Evolutionary conservation across 495 filamentous ascomycete genomes (phyloP).

Genomic region (Cairneyella variabilis): DNA sequence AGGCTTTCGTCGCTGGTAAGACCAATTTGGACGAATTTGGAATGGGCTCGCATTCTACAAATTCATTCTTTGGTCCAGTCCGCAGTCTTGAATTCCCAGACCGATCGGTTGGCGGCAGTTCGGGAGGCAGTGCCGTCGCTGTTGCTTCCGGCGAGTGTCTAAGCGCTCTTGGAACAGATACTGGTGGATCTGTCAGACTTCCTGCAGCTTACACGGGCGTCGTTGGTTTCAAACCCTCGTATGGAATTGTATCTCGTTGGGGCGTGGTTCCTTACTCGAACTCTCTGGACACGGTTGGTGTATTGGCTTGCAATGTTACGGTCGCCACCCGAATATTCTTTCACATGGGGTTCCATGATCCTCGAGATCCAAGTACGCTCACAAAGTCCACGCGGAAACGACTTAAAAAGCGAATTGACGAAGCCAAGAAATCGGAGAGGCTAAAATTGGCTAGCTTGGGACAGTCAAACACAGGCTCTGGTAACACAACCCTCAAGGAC

Average conservation of each 20-base stretch:
- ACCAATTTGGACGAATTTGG: constrained; percentile 97
- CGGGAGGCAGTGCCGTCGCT: constrained; percentile 88
- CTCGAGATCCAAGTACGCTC: constrained; percentile 74
- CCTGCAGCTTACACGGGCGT: constrained; percentile 88
- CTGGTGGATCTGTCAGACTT: constrained; percentile 86
- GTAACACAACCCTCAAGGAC: neutral
- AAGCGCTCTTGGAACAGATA: constrained; percentile 88
- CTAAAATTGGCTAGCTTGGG: neutral
- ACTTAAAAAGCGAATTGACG: constrained; percentile 7
- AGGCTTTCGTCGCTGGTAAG: constrained; percentile 59
- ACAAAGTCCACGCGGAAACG: constrained; percentile 42
- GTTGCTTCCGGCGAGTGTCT: constrained; percentile 68
- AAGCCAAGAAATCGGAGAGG: constrained; percentile 3
- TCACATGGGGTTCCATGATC: constrained; percentile 48
- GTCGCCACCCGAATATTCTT: constrained; percentile 51
- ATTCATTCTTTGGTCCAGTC: constrained; percentile 71
- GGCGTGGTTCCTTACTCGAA: constrained; percentile 96
- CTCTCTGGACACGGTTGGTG: constrained; percentile 89
- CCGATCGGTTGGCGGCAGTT: constrained; percentile 83
- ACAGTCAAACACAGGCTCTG: neutral
- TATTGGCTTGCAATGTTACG: constrained; percentile 55
- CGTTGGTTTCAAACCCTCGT: constrained; percentile 91
- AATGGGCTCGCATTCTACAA: constrained; percentile 87
- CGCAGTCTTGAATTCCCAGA: constrained; percentile 35
- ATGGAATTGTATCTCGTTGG: constrained; percentile 77